Evolutionary conservation across 768 basidiomycete species (phyloP).

Genomic region (Paxillus ammoniavirescens): DNA sequence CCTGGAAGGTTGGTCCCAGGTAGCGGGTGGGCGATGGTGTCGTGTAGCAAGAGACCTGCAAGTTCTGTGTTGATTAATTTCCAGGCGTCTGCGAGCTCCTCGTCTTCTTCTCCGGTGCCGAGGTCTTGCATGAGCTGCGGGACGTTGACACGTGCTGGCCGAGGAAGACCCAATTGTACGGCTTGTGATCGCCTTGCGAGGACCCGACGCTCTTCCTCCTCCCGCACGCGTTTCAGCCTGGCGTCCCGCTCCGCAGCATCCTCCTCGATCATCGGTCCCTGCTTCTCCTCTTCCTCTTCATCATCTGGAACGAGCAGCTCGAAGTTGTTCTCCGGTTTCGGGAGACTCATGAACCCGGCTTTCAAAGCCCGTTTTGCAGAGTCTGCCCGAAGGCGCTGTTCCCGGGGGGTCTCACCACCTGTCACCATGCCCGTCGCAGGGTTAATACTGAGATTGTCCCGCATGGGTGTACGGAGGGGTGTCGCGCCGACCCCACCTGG

Average conservation of each 20-base stretch:
- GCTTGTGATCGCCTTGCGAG: conserved; percentile 81
- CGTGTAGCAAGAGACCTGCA: conserved; percentile 77
- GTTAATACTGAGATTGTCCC: conserved; percentile 91
- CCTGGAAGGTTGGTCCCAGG: conserved; percentile 84
- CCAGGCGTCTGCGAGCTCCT: conserved; percentile 50
- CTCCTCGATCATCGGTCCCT: conserved; percentile 48
- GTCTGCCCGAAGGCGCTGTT: conserved; percentile 58
- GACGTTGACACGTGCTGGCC: conserved; percentile 82
- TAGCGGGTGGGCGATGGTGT: conserved; percentile 82
- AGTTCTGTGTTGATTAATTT: conserved; percentile 77
- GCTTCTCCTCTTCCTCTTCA: conserved; percentile 45
- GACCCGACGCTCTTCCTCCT: conserved; percentile 75
- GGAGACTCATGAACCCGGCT: conserved; percentile 79
- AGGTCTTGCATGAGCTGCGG: conserved; percentile 61
- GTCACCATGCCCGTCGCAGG: conserved; percentile 54
- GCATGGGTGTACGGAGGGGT: conserved; percentile 90
- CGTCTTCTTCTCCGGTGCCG: conserved; percentile 45
- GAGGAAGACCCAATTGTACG: conserved; percentile 80
- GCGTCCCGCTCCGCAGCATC: conserved; percentile 94
- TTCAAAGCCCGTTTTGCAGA: conserved; percentile 75
- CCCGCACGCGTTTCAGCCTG: conserved; percentile 56
- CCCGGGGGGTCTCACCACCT: conserved; percentile 72
- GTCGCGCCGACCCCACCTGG: conserved; percentile 64
- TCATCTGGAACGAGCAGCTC: conserved; percentile 91
- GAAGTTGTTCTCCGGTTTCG: conserved; percentile 96